These are phyloP conservation scores for Abelmoschus esculentus DNA, from an alignment of 345 rosid genomes.

Conservation along the genomic window DNA sequence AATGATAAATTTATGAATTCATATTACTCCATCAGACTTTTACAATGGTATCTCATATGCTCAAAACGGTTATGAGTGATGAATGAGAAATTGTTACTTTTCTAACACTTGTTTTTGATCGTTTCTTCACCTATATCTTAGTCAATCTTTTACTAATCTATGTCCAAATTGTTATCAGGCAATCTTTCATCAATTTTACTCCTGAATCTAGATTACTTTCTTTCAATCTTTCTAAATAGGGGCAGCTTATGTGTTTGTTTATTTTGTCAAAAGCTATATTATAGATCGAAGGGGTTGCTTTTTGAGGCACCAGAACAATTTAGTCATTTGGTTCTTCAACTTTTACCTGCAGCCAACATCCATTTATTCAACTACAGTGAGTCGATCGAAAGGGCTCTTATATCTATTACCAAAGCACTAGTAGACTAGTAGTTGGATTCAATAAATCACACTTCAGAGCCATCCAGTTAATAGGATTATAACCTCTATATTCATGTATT, in stretches of 20 bases:
- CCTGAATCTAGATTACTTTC: neutral
- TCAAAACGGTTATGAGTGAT: too few species aligned
- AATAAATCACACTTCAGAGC: neutral
- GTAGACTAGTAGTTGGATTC: neutral
- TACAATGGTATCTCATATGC: too few species aligned
- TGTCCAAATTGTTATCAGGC: neutral
- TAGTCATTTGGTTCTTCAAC: neutral
- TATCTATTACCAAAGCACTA: neutral
- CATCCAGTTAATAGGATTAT: neutral
- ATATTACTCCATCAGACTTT: too few species aligned
- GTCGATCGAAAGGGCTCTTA: neutral
- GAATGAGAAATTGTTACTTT: too few species aligned
- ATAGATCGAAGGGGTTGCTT: neutral
- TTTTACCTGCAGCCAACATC: neutral
- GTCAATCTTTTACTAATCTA: neutral
- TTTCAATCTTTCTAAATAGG: neutral
- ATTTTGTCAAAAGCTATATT: neutral
- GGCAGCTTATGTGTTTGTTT: neutral
- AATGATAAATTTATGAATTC: too few species aligned
- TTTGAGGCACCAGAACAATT: neutral
- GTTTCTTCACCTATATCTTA: neutral
- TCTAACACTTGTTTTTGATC: neutral
- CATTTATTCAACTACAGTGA: neutral
- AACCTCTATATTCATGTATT: neutral
- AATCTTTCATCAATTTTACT: neutral